Conservation (phyloP, 352 stramenopile genomes). For the Hyaloperonospora brassicae region DNA sequence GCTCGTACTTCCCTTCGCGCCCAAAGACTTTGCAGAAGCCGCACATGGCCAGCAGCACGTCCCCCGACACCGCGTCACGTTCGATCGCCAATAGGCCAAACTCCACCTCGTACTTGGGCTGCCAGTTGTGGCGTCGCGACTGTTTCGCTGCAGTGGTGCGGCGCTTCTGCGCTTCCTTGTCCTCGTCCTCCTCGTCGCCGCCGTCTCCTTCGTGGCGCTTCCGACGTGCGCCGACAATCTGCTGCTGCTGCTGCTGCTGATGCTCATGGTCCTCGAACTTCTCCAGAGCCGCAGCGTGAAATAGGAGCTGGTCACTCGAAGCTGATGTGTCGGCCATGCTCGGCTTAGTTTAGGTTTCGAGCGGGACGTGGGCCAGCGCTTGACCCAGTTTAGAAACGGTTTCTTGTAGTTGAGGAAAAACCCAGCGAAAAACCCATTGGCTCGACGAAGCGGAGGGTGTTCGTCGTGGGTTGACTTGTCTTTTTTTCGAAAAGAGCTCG, state of each 20-base stretch:
- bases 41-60: slow-evolving; percentile 76
- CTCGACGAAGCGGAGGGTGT: too few species aligned
- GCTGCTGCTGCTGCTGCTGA: too few species aligned
- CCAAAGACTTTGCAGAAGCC: slow-evolving; percentile 81
- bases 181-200: slow-evolving; percentile 35
- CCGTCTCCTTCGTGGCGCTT: slow-evolving; percentile 37
- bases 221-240: slow-evolving; percentile 19
- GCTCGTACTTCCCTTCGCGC: slow-evolving; percentile 66
- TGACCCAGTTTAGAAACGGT: too few species aligned
- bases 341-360: slow-evolving; percentile 8
- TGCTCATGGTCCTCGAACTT: slow-evolving; percentile 35
- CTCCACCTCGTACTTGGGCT: slow-evolving; percentile 77
- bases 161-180: slow-evolving; percentile 41
- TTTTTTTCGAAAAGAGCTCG: too few species aligned
- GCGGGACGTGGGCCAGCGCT: too few species aligned
- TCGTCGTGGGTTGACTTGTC: too few species aligned
- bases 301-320: slow-evolving; percentile 26
- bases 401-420: too few species aligned
- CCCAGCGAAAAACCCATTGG: too few species aligned
- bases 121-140: slow-evolving; percentile 66
- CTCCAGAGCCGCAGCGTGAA: slow-evolving; percentile 24
- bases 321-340: neutral
- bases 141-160: slow-evolving; percentile 29
- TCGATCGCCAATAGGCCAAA: slow-evolving; percentile 69
- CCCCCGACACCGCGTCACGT: slow-evolving; percentile 47